Conservation (phyloP, 441 rosid genomes). For the Erysimum pusillum region DNA sequence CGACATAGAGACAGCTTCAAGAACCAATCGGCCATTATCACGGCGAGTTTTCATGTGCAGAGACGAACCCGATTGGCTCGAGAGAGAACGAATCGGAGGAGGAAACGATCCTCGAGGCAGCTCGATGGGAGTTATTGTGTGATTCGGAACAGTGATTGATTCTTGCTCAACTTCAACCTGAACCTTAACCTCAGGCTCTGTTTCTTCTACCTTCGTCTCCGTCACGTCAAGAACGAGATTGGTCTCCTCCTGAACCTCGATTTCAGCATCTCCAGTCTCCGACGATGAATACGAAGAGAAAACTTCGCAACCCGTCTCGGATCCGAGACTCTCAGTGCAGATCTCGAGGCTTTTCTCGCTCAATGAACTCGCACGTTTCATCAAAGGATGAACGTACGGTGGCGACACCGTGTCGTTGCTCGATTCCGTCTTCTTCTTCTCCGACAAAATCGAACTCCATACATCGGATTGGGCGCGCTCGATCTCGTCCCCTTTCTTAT, state of each 20-base stretch:
- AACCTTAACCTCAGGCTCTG: slow-evolving; percentile 10
- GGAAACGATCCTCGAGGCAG: slow-evolving; percentile 63
- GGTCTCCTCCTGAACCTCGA: slow-evolving; percentile 43
- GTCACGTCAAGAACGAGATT: slow-evolving; percentile 21
- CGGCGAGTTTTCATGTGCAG: slow-evolving; percentile 76
- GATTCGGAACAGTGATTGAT: slow-evolving; percentile 31
- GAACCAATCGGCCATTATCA: slow-evolving; percentile 82
- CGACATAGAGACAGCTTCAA: slow-evolving; percentile 83
- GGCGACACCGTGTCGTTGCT: slow-evolving; percentile 49
- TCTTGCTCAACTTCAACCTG: slow-evolving; percentile 32
- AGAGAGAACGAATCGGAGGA: slow-evolving; percentile 75
- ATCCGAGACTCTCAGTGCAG: slow-evolving; percentile 96
- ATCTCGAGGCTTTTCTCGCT: slow-evolving; percentile 79
- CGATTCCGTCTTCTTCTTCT: slow-evolving; percentile 50
- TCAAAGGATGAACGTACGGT: slow-evolving; percentile 80
- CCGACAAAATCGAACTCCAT: slow-evolving; percentile 71
- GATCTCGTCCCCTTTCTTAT: slow-evolving; percentile 38
- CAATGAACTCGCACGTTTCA: slow-evolving; percentile 67
- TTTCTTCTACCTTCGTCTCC: slow-evolving; percentile 34
- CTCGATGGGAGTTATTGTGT: slow-evolving; percentile 9
- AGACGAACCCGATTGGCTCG: slow-evolving; percentile 58
- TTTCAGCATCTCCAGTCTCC: slow-evolving; percentile 59
- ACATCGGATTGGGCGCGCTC: slow-evolving; percentile 57
- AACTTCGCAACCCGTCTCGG: slow-evolving; percentile 93
- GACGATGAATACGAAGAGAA: slow-evolving; percentile 72